Evolutionary conservation across 805 yeast genomes (phyloP), one percentile per base, ranked within the genome.

Genomic region (Cyberlindnera subsufficiens): DNA sequence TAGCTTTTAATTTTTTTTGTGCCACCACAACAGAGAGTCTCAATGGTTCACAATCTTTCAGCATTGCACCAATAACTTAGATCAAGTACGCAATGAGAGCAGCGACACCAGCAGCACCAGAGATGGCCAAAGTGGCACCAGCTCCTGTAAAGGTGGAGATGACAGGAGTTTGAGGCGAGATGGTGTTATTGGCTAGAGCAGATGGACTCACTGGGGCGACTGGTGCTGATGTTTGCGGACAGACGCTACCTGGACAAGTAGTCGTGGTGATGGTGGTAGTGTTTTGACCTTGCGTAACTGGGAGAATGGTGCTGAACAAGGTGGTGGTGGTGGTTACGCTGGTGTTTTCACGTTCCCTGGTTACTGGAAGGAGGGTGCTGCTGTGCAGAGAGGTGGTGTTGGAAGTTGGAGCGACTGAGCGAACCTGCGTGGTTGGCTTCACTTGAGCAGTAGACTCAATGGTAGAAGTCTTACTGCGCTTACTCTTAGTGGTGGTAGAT

Each of bases 91-190:
- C 48, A 31, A 38, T 37, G 35, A 36, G 39, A 30, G 39, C 44
- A 30, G 35, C 41, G 14, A 40, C 47, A 22, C 39, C 50, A 15
- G 37, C 38, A 14, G 34, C 42, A 30, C 42, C 50, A 11, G 43
- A n/a, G 17, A 30, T 17, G 14, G 35, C 37, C 18, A 41, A 17
- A 11, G 37, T 20, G 39, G 40, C 39, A 42, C 34, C 50, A 15
- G 38, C 50, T 35, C 47, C 51, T 10, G 35, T 30, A 25, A 41
- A 42, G 10, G 42, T 29, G 15, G 49, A 9, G 6, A 45, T 14
- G 19, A 32, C 29, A 37, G 51, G 49, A 7, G 30, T 19, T 13
- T 22, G 30, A 35, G 18, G 18, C 6, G 13, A 7, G 36, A 17
- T 9, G 29, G 22, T 11, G 22, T 17, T 14, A 18, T 17, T 18